These are phyloP conservation scores for Debaryomyces maramus DNA, from an alignment of 805 yeast genomes.

Conservation along the genomic window DNA sequence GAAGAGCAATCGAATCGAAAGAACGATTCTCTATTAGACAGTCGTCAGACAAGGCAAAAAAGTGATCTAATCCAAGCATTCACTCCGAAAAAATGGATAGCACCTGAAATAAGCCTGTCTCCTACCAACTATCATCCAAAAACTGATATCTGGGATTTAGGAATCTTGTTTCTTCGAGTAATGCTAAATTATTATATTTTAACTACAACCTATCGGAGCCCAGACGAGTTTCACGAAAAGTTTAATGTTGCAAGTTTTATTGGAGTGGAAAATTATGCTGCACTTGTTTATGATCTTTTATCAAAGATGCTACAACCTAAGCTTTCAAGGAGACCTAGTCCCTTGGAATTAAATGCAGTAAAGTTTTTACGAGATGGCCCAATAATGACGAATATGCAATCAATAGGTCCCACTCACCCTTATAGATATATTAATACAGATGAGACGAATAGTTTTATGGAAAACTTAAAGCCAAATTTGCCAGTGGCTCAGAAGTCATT, in stretches of 20 bases:
- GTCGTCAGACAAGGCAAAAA: neutral
- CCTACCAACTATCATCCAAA: conserved; percentile 59
- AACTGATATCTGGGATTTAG: conserved; percentile 93
- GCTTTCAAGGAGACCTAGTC: conserved; percentile 73
- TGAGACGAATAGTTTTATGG: neutral
- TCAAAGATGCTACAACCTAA: conserved; percentile 62
- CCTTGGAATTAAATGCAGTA: conserved; percentile 80
- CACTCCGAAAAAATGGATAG: conserved; percentile 57
- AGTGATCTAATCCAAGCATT: conserved; percentile 5
- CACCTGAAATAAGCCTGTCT: conserved; percentile 65
- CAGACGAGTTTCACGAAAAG: conserved; percentile 36
- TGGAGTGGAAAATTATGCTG: conserved; percentile 67
- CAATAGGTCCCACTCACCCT: conserved; percentile 1
- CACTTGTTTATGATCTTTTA: conserved; percentile 65
- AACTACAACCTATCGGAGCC: conserved; percentile 55
- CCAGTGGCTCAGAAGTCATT: neutral
- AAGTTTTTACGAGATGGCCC: conserved; percentile 78
- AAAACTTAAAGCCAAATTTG: neutral
- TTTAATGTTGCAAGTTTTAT: conserved; percentile 36
- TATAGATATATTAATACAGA: neutral
- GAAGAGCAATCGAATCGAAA: too few species aligned
- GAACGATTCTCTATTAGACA: too few species aligned
- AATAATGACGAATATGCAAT: conserved; percentile 21
- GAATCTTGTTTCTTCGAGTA: conserved; percentile 59
- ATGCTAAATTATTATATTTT: conserved; percentile 55